Percentiles rank a stretch among this genome's conserved stretches.
phyloP scores from a whole-genome alignment of 805 yeast species.

The Candida silvicultrix region DNA sequence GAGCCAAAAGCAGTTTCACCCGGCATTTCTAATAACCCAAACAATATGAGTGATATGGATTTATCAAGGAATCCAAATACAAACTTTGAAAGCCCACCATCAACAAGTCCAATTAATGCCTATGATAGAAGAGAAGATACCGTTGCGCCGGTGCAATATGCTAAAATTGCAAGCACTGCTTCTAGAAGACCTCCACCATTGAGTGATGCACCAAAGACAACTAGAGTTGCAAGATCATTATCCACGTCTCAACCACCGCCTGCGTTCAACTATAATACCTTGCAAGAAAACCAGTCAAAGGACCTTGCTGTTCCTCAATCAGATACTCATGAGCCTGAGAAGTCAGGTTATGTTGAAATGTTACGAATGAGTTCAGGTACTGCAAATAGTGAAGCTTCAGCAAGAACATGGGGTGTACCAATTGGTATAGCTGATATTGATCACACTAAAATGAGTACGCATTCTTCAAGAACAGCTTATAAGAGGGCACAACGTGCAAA shows the following conservation, averaged over 20 bases:
- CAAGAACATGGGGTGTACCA: constrained; percentile 44
- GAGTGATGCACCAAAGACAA: constrained; percentile 23
- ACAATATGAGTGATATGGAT: constrained; percentile 4
- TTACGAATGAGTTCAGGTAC: constrained; percentile 40
- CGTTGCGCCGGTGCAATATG: constrained; percentile 26
- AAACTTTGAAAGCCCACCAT: constrained; percentile 2
- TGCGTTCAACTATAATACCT: constrained; percentile 1
- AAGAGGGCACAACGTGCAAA: constrained; percentile 11
- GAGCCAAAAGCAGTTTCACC: constrained; percentile 8
- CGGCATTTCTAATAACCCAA: background rate
- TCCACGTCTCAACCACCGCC: constrained; percentile 20
- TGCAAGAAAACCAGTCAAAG: background rate
- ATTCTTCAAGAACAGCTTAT: constrained; percentile 8
- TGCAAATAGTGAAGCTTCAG: constrained; percentile 40
- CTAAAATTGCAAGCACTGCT: background rate
- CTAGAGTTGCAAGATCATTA: constrained; percentile 30
- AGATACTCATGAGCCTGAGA: constrained; percentile 36
- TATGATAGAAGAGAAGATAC: constrained; percentile 35
- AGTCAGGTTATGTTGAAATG: constrained; percentile 41
- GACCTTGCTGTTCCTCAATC: background rate
- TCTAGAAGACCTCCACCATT: constrained; percentile 1
- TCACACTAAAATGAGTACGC: constrained; percentile 13
- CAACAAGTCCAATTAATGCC: constrained; percentile 6
- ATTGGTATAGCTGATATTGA: constrained; percentile 47
- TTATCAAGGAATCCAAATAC: constrained; percentile 4